Evolutionary conservation across 768 basidiomycete species (phyloP).

Genomic region (Russula olivacea): DNA sequence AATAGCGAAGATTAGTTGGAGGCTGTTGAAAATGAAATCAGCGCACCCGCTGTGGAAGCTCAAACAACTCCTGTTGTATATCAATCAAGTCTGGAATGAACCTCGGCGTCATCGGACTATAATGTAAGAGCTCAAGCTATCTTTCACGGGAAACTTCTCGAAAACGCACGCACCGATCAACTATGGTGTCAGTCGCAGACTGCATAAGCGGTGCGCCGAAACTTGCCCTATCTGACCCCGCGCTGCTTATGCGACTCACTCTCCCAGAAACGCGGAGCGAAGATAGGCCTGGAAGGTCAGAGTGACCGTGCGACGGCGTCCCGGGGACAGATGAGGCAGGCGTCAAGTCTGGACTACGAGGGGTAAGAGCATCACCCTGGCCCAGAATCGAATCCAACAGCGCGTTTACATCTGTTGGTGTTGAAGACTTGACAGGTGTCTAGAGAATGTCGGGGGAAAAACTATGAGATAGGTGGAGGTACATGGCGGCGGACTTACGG

Average conservation of each 20-base stretch:
- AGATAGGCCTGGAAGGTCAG: conserved; percentile 34
- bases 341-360: conserved; percentile 61
- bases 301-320: conserved; percentile 49
- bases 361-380: conserved; percentile 35
- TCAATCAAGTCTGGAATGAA: conserved; percentile 78
- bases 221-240: conserved; percentile 44
- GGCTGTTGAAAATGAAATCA: neutral
- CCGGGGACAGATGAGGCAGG: conserved; percentile 69
- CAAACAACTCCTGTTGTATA: conserved; percentile 84
- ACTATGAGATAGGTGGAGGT: conserved; percentile 32
- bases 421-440: conserved; percentile 29
- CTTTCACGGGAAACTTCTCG: neutral
- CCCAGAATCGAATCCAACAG: conserved; percentile 58
- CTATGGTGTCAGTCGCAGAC: conserved; percentile 55
- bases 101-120: conserved; percentile 57
- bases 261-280: conserved; percentile 49
- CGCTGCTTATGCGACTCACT: conserved; percentile 65
- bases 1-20: neutral
- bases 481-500: conserved; percentile 34
- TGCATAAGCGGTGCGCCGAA: conserved; percentile 43
- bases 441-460: conserved; percentile 22
- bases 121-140: conserved; percentile 7
- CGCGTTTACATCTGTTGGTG: conserved; percentile 61
- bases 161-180: conserved; percentile 51
- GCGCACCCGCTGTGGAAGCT: conserved; percentile 78